Evolutionary conservation across 1,284 basidiomycete species (phyloP).

Genomic region (Amylostereum areolatum): DNA sequence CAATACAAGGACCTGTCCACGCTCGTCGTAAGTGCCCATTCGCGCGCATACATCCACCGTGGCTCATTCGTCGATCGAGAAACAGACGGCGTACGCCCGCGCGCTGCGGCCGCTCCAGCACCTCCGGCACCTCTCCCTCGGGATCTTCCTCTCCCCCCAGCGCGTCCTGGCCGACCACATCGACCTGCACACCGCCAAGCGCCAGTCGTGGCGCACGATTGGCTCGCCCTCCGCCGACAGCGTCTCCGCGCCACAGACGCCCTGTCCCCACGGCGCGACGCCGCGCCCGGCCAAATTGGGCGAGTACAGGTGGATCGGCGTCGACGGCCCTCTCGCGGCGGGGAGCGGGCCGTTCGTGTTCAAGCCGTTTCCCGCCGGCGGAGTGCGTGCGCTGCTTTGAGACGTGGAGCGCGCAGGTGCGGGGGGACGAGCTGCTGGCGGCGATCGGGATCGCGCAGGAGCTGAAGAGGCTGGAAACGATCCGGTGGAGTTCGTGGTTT

Average conservation of each 20-base stretch:
- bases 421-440: constrained; percentile 38
- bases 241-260: not conserved
- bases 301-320: not conserved
- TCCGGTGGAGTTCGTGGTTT: constrained; percentile 55
- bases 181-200: constrained; percentile 22
- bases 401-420: constrained; percentile 21
- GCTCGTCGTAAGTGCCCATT: constrained; percentile 43
- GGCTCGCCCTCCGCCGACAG: not conserved
- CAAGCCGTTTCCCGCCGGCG: no score
- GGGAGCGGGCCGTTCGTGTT: not conserved
- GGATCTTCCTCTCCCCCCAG: constrained; percentile 49
- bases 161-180: constrained; percentile 38
- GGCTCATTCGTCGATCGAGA: no score
- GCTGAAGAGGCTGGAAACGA: constrained; percentile 34
- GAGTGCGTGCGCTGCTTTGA: constrained; percentile 27
- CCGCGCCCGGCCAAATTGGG: not conserved
- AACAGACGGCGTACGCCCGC: constrained; percentile 18
- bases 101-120: constrained; percentile 32
- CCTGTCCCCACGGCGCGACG: not conserved
- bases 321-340: not conserved
- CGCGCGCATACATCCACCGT: constrained; percentile 2
- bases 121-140: constrained; percentile 49
- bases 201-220: not conserved
- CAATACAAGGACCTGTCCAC: constrained; percentile 26
- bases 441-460: constrained; percentile 35